These are phyloP conservation scores for Botrytis fragariae DNA, from an alignment of 2,329 filamentous ascomycete genomes.

Conservation along the genomic window DNA sequence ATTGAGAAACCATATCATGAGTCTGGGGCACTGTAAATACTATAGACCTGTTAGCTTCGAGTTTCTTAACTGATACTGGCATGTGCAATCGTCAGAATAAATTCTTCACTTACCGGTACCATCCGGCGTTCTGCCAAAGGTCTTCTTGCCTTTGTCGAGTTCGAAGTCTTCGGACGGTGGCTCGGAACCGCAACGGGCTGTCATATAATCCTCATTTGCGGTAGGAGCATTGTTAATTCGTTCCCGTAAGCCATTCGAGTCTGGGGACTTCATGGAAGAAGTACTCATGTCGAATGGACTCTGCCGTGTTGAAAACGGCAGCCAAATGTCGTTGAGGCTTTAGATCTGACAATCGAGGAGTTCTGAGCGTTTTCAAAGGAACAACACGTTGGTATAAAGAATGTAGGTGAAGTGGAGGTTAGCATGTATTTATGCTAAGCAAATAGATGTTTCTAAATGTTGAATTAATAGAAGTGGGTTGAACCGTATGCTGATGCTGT, in stretches of 20 bases:
- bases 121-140: constrained; percentile 86
- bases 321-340: constrained; percentile 5
- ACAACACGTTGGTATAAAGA: not conserved
- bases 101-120: constrained; percentile 70
- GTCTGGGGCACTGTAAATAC: constrained; percentile 95
- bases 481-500: constrained; percentile 5
- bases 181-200: constrained; percentile 18
- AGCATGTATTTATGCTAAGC: constrained; percentile 7
- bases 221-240: constrained; percentile 22
- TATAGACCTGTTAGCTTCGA: constrained; percentile 41
- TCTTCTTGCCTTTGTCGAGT: constrained; percentile 61
- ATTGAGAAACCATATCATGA: constrained; percentile 98
- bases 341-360: not conserved
- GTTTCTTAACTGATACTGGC: not conserved
- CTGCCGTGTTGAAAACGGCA: constrained; percentile 20
- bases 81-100: not conserved
- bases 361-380: not conserved
- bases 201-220: constrained; percentile 14
- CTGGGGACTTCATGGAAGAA: constrained; percentile 8
- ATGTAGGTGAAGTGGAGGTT: not conserved
- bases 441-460: not conserved
- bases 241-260: constrained; percentile 33
- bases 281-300: constrained; percentile 23
- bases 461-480: constrained; percentile 14
- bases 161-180: constrained; percentile 34